Percentiles rank a stretch among this genome's conserved stretches.
Conservation (phyloP, 2,329 filamentous ascomycete genomes). For the Shiraia bambusicola region DNA sequence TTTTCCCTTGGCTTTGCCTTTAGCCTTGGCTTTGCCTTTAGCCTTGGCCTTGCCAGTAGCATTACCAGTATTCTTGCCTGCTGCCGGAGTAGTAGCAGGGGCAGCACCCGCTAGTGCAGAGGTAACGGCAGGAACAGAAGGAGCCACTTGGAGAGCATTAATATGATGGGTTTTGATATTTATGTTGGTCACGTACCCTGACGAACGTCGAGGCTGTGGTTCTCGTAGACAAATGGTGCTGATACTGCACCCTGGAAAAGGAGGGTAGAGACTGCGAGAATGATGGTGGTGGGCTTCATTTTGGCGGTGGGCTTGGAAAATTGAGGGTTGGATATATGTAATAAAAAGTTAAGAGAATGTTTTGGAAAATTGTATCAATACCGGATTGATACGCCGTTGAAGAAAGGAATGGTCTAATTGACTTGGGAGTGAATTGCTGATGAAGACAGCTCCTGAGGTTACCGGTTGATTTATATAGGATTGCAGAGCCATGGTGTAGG, state of each 20-base stretch:
- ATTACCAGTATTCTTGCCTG: background rate
- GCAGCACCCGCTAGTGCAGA: no score
- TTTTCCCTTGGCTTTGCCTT: no score
- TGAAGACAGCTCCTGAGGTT: no score
- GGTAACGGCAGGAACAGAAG: no score
- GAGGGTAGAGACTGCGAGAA: conserved; percentile 3
- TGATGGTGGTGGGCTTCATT: conserved; percentile 3
- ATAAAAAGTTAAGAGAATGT: background rate
- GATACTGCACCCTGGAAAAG: background rate
- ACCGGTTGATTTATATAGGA: no score
- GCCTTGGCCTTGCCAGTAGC: background rate
- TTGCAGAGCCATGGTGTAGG: no score
- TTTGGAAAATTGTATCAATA: background rate
- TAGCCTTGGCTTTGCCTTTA: background rate
- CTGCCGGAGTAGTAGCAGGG: no score
- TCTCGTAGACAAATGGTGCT: no score
- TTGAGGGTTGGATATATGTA: background rate
- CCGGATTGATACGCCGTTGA: background rate
- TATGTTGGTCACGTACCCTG: no score
- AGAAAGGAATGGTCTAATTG: background rate
- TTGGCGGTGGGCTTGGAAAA: background rate
- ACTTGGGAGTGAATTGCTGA: background rate
- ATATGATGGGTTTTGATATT: no score
- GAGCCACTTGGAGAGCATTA: no score
- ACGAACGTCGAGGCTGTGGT: no score